phyloP scores from a whole-genome alignment of 768 basidiomycete genomes.

The Phlegmacium glaucopus region DNA sequence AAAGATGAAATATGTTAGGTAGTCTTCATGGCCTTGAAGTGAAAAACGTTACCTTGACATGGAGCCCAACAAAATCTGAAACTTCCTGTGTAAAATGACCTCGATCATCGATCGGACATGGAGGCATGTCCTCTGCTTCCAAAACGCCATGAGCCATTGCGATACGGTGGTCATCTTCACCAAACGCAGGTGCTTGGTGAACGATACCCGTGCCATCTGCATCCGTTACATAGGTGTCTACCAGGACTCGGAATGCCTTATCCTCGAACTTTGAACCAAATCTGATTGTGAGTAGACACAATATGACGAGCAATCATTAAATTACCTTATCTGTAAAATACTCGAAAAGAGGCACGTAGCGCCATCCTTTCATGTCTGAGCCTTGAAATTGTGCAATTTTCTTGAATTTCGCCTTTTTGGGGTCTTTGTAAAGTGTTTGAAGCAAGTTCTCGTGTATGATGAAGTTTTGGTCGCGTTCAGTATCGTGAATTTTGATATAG shows the following conservation, averaged over 20 bases:
- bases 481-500: slow-evolving; percentile 96
- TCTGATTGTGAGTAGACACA: not conserved
- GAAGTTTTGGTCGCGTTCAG: slow-evolving; percentile 81
- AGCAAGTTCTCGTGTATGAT: slow-evolving; percentile 90
- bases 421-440: slow-evolving; percentile 89
- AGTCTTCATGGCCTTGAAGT: not conserved
- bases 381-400: slow-evolving; percentile 87
- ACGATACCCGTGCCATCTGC: slow-evolving; percentile 97
- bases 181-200: slow-evolving; percentile 97
- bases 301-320: not conserved
- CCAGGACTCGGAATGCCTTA: slow-evolving; percentile 83
- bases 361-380: slow-evolving; percentile 92
- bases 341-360: slow-evolving; percentile 92
- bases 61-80: slow-evolving; percentile 79
- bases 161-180: slow-evolving; percentile 98
- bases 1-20: slow-evolving; percentile 3
- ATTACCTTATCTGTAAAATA: slow-evolving; percentile 91
- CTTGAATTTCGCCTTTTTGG: slow-evolving; percentile 95
- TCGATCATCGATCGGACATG: slow-evolving; percentile 90
- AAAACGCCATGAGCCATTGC: slow-evolving; percentile 82
- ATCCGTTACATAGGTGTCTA: slow-evolving; percentile 91
- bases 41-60: slow-evolving; percentile 73
- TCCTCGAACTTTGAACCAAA: slow-evolving; percentile 71
- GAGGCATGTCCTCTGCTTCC: slow-evolving; percentile 88
- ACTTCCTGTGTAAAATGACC: slow-evolving; percentile 89